Evolutionary conservation across 345 rosid species (phyloP).

Genomic region (Adansonia digitata): DNA sequence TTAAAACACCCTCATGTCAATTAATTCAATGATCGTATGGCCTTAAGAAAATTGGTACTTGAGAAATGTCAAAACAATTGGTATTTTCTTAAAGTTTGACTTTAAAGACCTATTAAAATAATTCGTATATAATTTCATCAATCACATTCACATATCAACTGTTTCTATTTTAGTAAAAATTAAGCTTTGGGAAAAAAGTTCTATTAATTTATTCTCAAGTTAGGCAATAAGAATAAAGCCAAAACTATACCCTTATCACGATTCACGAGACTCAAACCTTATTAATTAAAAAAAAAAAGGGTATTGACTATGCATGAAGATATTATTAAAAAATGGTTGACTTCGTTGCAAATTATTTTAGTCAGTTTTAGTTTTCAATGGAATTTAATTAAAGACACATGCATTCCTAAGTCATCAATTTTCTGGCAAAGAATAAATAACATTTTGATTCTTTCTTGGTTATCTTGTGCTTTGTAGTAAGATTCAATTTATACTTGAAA

Average conservation of each 20-base stretch:
- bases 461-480: too few species aligned
- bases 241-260: not conserved
- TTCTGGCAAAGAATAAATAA: too few species aligned
- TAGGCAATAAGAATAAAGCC: not conserved
- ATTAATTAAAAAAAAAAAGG: not conserved
- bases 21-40: too few species aligned
- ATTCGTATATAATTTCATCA: too few species aligned
- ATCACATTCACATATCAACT: too few species aligned
- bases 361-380: not conserved
- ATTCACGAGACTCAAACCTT: not conserved
- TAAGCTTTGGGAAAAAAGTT: too few species aligned
- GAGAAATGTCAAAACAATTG: not conserved
- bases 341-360: not conserved
- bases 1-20: too few species aligned
- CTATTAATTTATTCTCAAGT: not conserved
- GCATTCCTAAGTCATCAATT: not conserved
- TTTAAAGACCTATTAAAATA: not conserved
- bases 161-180: too few species aligned
- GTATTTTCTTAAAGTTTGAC: not conserved
- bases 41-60: not conserved
- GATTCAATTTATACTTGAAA: too few species aligned
- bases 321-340: not conserved
- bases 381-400: not conserved
- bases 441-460: too few species aligned
- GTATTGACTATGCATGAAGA: not conserved